A percentile compares a stretch with the other conserved stretches of the same genome.
These are phyloP conservation scores for Skeletonema potamos DNA, from an alignment of 108 stramenopile species.

Conservation along the genomic window DNA sequence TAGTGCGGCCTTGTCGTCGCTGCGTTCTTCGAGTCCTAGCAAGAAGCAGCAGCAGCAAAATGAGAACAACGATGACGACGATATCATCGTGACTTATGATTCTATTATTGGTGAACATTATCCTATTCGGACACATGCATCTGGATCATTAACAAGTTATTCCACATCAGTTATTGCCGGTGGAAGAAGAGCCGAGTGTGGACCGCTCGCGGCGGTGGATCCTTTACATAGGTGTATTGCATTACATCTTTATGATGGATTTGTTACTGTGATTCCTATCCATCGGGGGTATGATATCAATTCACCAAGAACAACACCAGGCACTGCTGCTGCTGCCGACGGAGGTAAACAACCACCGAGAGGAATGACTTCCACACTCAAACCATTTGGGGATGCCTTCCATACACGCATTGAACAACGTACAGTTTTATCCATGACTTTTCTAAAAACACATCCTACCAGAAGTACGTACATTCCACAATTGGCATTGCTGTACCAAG, in stretches of 20 bases:
- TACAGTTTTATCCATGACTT: slow-evolving; percentile 56
- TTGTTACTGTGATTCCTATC: slow-evolving; percentile 70
- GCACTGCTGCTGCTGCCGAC: not conserved
- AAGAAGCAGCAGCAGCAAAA: not conserved
- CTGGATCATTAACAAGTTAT: slow-evolving; percentile 51
- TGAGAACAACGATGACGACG: not conserved
- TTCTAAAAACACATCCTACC: slow-evolving; percentile 42
- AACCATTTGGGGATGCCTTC: slow-evolving; percentile 59
- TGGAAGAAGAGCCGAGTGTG: slow-evolving; percentile 52
- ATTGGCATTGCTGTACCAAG: slow-evolving; percentile 75
- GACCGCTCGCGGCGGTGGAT: slow-evolving; percentile 68
- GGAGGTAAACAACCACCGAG: not conserved
- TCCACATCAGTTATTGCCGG: slow-evolving; percentile 30
- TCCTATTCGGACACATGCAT: slow-evolving; percentile 51
- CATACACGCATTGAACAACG: slow-evolving; percentile 79
- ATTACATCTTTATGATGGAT: slow-evolving; percentile 75
- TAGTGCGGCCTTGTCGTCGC: not conserved
- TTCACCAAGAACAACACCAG: not conserved
- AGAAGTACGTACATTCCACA: slow-evolving; percentile 52
- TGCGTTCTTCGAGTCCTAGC: not conserved
- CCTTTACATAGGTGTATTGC: slow-evolving; percentile 66
- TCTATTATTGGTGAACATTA: slow-evolving; percentile 27
- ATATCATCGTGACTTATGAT: not conserved
- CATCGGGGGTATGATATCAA: slow-evolving; percentile 22
- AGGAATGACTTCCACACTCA: not conserved